These are phyloP conservation scores for Leccinum disarticulatum DNA, from an alignment of 768 basidiomycete genomes.

Conservation along the genomic window DNA sequence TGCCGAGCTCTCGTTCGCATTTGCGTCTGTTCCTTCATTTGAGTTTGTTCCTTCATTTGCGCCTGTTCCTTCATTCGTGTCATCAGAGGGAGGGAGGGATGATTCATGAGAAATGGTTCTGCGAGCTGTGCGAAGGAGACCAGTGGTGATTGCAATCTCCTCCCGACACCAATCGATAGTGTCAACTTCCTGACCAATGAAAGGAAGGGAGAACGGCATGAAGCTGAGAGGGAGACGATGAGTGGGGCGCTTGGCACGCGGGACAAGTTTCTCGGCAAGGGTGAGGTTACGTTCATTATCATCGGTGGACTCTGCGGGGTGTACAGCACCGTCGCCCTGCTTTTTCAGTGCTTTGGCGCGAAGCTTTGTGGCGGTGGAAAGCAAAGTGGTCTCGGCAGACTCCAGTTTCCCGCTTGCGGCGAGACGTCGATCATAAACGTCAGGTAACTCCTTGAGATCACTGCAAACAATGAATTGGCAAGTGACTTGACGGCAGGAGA, in stretches of 20 bases:
- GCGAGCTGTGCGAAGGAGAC: constrained; percentile 52
- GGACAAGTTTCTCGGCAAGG: constrained; percentile 57
- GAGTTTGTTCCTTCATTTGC: constrained; percentile 13
- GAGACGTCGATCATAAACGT: constrained; percentile 73
- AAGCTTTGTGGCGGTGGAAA: constrained; percentile 76
- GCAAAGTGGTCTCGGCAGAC: constrained; percentile 74
- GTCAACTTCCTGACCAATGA: constrained; percentile 88
- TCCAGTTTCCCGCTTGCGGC: constrained; percentile 80
- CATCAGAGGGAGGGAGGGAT: constrained; percentile 23
- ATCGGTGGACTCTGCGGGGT: constrained; percentile 20
- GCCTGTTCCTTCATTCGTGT: constrained; percentile 15
- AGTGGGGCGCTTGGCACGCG: constrained; percentile 70
- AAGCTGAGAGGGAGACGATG: constrained; percentile 64
- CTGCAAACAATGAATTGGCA: constrained; percentile 33
- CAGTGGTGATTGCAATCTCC: constrained; percentile 62
- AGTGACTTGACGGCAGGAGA: background rate
- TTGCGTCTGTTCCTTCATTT: constrained; percentile 10
- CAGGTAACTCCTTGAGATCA: constrained; percentile 84
- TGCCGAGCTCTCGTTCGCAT: constrained; percentile 10
- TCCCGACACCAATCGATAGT: constrained; percentile 85
- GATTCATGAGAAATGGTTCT: constrained; percentile 23
- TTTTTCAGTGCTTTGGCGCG: constrained; percentile 55
- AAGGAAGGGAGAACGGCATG: constrained; percentile 55
- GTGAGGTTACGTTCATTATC: constrained; percentile 31
- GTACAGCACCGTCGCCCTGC: constrained; percentile 26